phyloP scores from a whole-genome alignment of 441 rosid genomes.

The Francoa sonchifolia region DNA sequence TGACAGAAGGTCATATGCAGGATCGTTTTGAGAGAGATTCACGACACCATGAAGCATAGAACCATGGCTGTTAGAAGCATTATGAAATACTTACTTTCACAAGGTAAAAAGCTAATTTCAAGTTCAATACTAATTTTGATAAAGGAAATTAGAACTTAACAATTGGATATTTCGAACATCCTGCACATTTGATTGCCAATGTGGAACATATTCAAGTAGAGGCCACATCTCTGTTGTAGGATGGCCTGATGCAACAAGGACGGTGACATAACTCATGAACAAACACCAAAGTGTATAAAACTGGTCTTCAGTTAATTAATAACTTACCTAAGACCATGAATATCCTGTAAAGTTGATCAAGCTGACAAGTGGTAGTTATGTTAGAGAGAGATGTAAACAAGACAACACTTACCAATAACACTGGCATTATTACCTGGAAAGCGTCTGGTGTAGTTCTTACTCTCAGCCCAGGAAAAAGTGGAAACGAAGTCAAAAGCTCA shows the following conservation, averaged over 20 bases:
- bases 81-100: background rate
- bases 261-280: background rate
- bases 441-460: slow-evolving; percentile 77
- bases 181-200: slow-evolving; percentile 60
- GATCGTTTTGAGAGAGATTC: slow-evolving; percentile 44
- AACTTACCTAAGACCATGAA: slow-evolving; percentile 67
- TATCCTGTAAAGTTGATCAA: slow-evolving; percentile 97
- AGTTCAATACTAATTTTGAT: background rate
- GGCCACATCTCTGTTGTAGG: slow-evolving; percentile 98
- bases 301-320: background rate
- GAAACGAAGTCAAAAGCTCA: slow-evolving; percentile 85
- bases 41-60: slow-evolving; percentile 57
- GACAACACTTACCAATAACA: background rate
- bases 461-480: slow-evolving; percentile 88
- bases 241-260: slow-evolving; percentile 30
- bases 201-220: slow-evolving; percentile 67
- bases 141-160: slow-evolving; percentile 8
- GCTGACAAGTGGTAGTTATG: slow-evolving; percentile 8
- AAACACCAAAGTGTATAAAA: slow-evolving; percentile 1
- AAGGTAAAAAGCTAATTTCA: background rate
- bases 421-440: slow-evolving; percentile 36
- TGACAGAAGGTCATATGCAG: slow-evolving; percentile 72
- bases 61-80: slow-evolving; percentile 23
- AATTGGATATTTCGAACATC: slow-evolving; percentile 78
- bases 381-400: background rate